Conservation (phyloP, 129 eudicot genomes). For the Arctium minus region DNA sequence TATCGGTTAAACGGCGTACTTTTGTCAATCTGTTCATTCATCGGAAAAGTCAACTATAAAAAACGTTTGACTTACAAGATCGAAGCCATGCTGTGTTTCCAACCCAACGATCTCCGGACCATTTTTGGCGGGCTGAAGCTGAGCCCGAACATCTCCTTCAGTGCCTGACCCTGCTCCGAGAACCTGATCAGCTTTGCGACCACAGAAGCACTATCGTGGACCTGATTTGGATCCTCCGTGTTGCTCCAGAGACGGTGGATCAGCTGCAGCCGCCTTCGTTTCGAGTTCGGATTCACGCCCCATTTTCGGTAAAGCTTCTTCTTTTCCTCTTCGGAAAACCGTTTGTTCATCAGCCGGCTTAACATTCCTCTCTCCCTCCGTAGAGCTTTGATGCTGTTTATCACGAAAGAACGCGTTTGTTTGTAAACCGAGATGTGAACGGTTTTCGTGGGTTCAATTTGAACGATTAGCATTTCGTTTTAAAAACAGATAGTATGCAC, state of each 20-base stretch:
- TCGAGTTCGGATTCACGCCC: conserved; percentile 67
- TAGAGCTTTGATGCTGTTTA: conserved; percentile 74
- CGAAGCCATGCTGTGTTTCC: conserved; percentile 66
- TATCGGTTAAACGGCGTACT: conserved; percentile 34
- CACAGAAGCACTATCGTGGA: conserved; percentile 60
- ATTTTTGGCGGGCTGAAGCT: conserved; percentile 77
- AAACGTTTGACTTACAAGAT: conserved; percentile 47
- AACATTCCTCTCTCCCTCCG: conserved; percentile 80
- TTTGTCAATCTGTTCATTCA: conserved; percentile 39
- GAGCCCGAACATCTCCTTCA: conserved; percentile 90
- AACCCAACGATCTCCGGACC: conserved; percentile 73
- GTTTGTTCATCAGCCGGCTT: conserved; percentile 69
- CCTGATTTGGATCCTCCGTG: conserved; percentile 55
- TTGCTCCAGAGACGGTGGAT: conserved; percentile 65
- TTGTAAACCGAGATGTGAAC: background rate
- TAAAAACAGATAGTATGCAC: background rate
- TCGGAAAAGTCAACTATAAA: conserved; percentile 31
- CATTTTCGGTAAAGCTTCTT: conserved; percentile 64
- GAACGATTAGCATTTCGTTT: background rate
- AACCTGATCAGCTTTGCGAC: conserved; percentile 80
- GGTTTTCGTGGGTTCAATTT: background rate
- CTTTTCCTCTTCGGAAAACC: conserved; percentile 69
- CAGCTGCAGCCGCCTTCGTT: conserved; percentile 65
- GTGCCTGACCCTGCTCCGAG: conserved; percentile 67
- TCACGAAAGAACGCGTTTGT: background rate